A percentile compares a stretch with the other conserved stretches of the same genome.
Evolutionary conservation across 441 rosid genomes (phyloP).

Genomic region (Croton setiger): DNA sequence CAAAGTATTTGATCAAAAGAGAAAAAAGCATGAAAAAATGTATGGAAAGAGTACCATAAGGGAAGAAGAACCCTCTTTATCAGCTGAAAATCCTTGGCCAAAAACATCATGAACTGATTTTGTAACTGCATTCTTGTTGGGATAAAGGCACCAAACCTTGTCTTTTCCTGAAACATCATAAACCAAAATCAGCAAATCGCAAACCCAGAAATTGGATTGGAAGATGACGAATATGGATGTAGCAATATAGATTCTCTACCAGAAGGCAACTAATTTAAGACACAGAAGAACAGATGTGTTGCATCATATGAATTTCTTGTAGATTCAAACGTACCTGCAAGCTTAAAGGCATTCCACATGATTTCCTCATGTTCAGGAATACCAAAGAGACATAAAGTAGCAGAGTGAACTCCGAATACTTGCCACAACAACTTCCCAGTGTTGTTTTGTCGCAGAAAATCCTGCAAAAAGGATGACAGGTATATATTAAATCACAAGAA

Average conservation of each 20-base stretch:
- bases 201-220: background rate
- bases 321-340: slow-evolving; percentile 48
- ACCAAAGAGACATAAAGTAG: slow-evolving; percentile 81
- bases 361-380: slow-evolving; percentile 83
- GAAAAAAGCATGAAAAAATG: background rate
- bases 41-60: slow-evolving; percentile 26
- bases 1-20: slow-evolving; percentile 8
- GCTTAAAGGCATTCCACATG: slow-evolving; percentile 80
- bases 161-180: slow-evolving; percentile 50
- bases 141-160: slow-evolving; percentile 85
- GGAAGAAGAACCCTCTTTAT: slow-evolving; percentile 24
- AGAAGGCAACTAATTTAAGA: slow-evolving; percentile 1
- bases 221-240: background rate
- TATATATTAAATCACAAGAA: background rate
- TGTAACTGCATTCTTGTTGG: slow-evolving; percentile 54
- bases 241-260: background rate
- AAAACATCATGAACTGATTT: slow-evolving; percentile 55
- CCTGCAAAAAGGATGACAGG: slow-evolving; percentile 42
- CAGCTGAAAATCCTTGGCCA: slow-evolving; percentile 30
- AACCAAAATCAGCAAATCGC: slow-evolving; percentile 6
- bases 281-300: background rate
- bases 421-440: slow-evolving; percentile 92
- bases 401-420: slow-evolving; percentile 70
- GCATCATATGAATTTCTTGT: background rate
- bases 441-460: slow-evolving; percentile 89